Conservation (phyloP, 225 moss, liverwort and hornwort species). For the Lunularia cruciata region DNA sequence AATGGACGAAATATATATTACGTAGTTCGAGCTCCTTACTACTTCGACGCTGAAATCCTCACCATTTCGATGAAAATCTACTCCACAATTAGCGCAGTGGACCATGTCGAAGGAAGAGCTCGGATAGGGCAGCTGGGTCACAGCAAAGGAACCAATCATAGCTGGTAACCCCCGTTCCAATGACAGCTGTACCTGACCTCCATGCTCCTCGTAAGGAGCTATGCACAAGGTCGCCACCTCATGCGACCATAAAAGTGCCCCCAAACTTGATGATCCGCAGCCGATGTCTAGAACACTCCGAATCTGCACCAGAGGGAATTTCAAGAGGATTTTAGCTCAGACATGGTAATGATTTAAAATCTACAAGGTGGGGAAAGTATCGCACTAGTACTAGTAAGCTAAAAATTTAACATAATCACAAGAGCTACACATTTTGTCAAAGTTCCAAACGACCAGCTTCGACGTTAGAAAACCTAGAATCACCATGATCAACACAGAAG, state of each 20-base stretch:
- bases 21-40: no score
- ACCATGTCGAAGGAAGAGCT: constrained; percentile 53
- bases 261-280: constrained; percentile 43
- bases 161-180: constrained; percentile 55
- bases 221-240: constrained; percentile 40
- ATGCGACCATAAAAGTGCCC: constrained; percentile 34
- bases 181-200: constrained; percentile 45
- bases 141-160: constrained; percentile 33
- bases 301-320: constrained; percentile 26
- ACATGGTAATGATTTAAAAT: no score
- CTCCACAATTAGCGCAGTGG: constrained; percentile 46
- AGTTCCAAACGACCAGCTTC: no score
- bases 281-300: constrained; percentile 48
- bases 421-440: no score
- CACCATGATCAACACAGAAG: no score
- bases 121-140: constrained; percentile 43
- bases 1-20: no score
- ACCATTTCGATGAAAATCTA: constrained; percentile 29
- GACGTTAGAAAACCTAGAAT: no score
- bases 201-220: constrained; percentile 41
- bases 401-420: no score
- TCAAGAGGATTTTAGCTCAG: no score
- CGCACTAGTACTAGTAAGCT: no score
- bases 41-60: no score
- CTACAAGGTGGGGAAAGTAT: no score